Conservation (phyloP, 176 grass and related monocot species). For the Bromus sterilis region DNA sequence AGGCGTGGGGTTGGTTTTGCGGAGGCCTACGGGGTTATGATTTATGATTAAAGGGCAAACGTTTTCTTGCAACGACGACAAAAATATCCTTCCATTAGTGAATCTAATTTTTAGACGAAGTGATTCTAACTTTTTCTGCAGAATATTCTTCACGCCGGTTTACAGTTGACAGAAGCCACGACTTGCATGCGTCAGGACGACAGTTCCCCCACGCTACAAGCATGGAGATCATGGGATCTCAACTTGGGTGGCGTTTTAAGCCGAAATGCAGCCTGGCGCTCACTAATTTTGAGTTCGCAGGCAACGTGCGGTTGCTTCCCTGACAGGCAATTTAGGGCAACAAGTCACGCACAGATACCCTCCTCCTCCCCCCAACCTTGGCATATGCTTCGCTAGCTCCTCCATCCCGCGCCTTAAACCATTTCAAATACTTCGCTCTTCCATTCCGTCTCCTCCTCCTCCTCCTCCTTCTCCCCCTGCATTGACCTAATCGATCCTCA, state of each 20-base stretch:
- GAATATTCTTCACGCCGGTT: constrained; percentile 14
- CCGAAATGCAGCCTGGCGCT: background rate
- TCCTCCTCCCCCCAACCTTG: background rate
- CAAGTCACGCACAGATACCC: constrained; percentile 5
- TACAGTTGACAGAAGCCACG: background rate
- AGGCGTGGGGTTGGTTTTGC: too few relatives aligned
- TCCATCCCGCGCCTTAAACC: background rate
- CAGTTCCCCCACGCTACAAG: background rate
- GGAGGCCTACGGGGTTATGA: too few relatives aligned
- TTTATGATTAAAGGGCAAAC: too few relatives aligned
- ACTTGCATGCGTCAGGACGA: background rate
- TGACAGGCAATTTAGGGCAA: background rate
- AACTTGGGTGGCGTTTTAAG: background rate
- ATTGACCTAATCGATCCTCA: background rate
- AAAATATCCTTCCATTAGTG: too few relatives aligned
- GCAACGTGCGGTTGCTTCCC: constrained; percentile 28
- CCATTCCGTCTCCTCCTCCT: background rate
- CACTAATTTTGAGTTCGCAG: constrained; percentile 15
- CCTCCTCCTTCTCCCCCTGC: background rate
- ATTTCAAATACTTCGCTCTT: background rate
- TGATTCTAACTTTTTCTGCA: background rate
- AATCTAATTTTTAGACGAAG: background rate
- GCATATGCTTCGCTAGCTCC: background rate
- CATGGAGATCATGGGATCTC: background rate
- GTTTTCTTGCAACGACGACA: too few relatives aligned